Conservation (phyloP, 1,284 basidiomycete genomes). For the Polyporus tsugae region DNA sequence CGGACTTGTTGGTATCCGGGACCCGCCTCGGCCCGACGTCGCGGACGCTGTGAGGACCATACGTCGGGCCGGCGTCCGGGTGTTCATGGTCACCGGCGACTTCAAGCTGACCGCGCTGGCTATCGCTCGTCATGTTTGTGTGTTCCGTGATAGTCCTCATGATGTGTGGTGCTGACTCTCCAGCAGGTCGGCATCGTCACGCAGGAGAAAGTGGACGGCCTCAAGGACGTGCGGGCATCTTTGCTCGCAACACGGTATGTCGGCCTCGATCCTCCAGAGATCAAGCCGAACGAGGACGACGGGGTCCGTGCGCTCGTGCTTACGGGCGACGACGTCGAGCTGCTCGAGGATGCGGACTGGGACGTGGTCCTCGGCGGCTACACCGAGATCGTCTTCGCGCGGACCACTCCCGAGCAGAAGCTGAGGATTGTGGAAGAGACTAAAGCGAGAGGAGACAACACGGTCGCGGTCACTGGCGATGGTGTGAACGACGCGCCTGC, state of each 20-base stretch:
- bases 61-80: slow-evolving; percentile 67
- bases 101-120: slow-evolving; percentile 62
- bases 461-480: slow-evolving; percentile 68
- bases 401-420: slow-evolving; percentile 80
- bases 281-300: slow-evolving; percentile 39
- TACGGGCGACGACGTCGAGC: slow-evolving; percentile 60
- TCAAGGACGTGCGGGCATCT: slow-evolving; percentile 46
- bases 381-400: slow-evolving; percentile 76
- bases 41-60: slow-evolving; percentile 57
- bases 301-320: slow-evolving; percentile 53
- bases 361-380: slow-evolving; percentile 55
- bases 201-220: slow-evolving; percentile 49
- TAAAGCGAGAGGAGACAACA: slow-evolving; percentile 55
- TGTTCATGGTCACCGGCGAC: slow-evolving; percentile 78
- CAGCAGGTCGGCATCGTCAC: slow-evolving; percentile 67
- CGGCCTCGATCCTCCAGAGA: slow-evolving; percentile 37
- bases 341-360: slow-evolving; percentile 56
- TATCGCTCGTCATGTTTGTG: slow-evolving; percentile 67
- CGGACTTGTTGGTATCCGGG: slow-evolving; percentile 70
- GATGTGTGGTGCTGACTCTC: slow-evolving; percentile 47
- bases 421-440: slow-evolving; percentile 72
- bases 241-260: slow-evolving; percentile 22
- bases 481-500: slow-evolving; percentile 78
- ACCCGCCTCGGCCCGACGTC: slow-evolving; percentile 70
- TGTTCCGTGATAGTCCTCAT: slow-evolving; percentile 47